These are phyloP conservation scores for Neofusicoccum sp. DNA, from an alignment of 2,329 filamentous ascomycete species.

Conservation along the genomic window DNA sequence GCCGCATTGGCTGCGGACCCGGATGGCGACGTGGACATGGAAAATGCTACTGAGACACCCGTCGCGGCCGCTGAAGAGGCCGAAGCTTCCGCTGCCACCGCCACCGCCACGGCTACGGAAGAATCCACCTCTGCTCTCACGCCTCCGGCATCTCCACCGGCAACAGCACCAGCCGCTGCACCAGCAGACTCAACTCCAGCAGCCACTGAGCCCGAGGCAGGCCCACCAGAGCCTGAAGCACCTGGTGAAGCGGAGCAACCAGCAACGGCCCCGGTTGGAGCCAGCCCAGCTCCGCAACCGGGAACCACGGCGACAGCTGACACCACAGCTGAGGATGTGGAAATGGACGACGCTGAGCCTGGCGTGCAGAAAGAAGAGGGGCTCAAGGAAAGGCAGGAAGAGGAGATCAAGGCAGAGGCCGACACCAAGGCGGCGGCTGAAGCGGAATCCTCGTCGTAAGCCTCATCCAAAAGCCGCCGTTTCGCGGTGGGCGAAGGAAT, in stretches of 20 bases:
- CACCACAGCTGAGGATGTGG: slow-evolving; percentile 10
- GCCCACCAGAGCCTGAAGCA: not conserved
- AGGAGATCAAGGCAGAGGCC: slow-evolving; percentile 6
- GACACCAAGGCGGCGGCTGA: not conserved
- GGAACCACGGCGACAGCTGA: slow-evolving; percentile 1
- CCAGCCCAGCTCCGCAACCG: not conserved
- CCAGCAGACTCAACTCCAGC: not conserved
- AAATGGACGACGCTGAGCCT: slow-evolving; percentile 17
- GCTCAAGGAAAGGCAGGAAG: slow-evolving; percentile 9
- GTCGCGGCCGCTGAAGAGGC: not conserved
- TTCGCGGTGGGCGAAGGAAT: not conserved
- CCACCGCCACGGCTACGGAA: not conserved
- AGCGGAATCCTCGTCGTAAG: not conserved
- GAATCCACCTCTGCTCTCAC: slow-evolving; percentile 9
- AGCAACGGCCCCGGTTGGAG: not conserved
- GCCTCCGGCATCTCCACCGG: slow-evolving; percentile 14
- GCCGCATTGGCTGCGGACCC: not conserved
- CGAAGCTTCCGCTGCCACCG: not conserved
- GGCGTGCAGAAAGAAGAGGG: slow-evolving; percentile 14
- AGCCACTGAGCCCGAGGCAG: not conserved
- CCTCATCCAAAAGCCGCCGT: not conserved
- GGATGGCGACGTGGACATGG: slow-evolving; percentile 23
- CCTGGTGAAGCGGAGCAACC: not conserved
- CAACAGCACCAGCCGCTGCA: not conserved
- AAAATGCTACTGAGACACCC: slow-evolving; percentile 19